phyloP scores from a whole-genome alignment of 2,329 filamentous ascomycete genomes.

The Alternaria gaisen region DNA sequence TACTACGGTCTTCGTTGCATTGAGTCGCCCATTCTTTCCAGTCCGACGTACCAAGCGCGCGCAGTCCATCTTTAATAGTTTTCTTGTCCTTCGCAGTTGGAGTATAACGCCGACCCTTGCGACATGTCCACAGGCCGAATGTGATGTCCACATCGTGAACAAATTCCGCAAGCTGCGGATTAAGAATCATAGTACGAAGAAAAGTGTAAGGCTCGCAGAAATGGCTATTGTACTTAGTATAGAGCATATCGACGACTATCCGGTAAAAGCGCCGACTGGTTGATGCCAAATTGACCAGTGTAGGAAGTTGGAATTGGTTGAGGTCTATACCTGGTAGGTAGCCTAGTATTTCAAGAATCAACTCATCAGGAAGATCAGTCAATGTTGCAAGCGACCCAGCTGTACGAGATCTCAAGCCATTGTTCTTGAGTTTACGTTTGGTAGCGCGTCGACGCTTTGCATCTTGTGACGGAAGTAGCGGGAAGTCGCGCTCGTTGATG shows the following conservation, averaged over 20 bases:
- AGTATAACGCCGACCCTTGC: conserved; percentile 15
- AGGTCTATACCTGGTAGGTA: conserved; percentile 32
- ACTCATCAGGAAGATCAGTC: conserved; percentile 39
- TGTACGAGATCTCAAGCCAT: not conserved
- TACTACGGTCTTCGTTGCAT: conserved; percentile 26
- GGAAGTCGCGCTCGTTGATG: conserved; percentile 31
- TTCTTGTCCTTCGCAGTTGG: conserved; percentile 38
- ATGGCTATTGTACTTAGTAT: conserved; percentile 31
- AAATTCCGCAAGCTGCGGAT: conserved; percentile 23
- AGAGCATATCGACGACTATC: conserved; percentile 31
- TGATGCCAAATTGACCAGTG: conserved; percentile 32
- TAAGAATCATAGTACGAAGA: conserved; percentile 36
- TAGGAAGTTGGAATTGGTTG: conserved; percentile 25
- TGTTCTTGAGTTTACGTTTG: not conserved
- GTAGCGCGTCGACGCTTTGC: not conserved
- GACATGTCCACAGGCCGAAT: conserved; percentile 17
- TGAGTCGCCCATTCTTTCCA: conserved; percentile 40
- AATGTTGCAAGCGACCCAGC: conserved; percentile 15
- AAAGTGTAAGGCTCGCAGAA: conserved; percentile 40
- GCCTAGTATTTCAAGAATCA: conserved; percentile 36
- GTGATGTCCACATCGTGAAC: conserved; percentile 28
- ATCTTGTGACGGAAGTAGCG: conserved; percentile 28
- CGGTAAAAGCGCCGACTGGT: conserved; percentile 36
- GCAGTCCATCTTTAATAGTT: conserved; percentile 38
- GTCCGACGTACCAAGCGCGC: conserved; percentile 22